phyloP scores from a whole-genome alignment of 805 yeast genomes.

The Ogataea kodamae region DNA sequence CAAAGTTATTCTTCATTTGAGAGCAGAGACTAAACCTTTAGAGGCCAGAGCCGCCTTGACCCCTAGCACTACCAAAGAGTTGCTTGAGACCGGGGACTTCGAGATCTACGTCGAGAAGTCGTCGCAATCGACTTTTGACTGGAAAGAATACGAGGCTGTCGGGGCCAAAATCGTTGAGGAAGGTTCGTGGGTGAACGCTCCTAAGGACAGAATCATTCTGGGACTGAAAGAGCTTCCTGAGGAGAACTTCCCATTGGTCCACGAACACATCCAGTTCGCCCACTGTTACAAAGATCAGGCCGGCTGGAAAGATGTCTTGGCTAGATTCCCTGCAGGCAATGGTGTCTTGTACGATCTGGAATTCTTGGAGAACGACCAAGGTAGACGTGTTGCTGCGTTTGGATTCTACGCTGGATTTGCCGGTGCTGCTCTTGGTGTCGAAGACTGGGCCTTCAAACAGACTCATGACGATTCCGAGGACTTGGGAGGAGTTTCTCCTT shows the following conservation, averaged over 20 bases:
- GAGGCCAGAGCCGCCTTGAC: conserved; percentile 98
- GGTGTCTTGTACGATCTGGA: conserved; percentile 92
- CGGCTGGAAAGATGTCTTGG: conserved; percentile 92
- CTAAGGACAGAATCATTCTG: conserved; percentile 80
- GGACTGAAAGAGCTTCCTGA: conserved; percentile 97
- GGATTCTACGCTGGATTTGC: conserved; percentile 99
- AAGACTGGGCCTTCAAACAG: conserved; percentile 93
- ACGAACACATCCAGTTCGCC: conserved; percentile 97
- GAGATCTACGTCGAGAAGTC: conserved; percentile 85
- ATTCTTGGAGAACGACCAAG: conserved; percentile 88
- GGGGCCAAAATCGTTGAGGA: conserved; percentile 90
- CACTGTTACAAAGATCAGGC: conserved; percentile 97
- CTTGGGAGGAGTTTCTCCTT: conserved; percentile 78
- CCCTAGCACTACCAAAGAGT: conserved; percentile 81
- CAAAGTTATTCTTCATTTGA: conserved; percentile 69
- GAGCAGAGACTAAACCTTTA: conserved; percentile 96
- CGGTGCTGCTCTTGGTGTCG: conserved; percentile 95
- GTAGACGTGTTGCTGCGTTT: conserved; percentile 98
- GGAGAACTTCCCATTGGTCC: conserved; percentile 85
- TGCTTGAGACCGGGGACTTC: conserved; percentile 79
- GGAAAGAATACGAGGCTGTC: conserved; percentile 68
- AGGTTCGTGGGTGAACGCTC: conserved; percentile 92
- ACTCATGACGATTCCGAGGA: conserved; percentile 62
- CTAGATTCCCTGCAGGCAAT: conserved; percentile 86
- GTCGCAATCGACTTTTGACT: conserved; percentile 73